phyloP scores from a whole-genome alignment of 2,329 filamentous ascomycete genomes.

The Xylaria digitata region DNA sequence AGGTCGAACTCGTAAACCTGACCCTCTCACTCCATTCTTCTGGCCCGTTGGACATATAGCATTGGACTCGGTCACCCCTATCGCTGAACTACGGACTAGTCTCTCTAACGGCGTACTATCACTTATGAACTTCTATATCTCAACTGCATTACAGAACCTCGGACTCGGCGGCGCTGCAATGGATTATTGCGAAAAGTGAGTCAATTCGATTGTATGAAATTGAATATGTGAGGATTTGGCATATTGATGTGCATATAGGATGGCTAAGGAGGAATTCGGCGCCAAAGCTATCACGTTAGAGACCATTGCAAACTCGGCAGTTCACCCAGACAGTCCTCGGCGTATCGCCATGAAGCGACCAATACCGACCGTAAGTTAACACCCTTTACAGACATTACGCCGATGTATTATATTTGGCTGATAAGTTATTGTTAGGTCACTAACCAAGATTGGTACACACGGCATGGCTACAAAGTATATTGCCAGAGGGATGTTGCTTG shows the following conservation, averaged over 20 bases:
- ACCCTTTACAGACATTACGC: not conserved
- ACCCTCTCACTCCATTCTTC: conserved; percentile 37
- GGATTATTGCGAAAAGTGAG: conserved; percentile 40
- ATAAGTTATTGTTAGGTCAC: conserved; percentile 35
- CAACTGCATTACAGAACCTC: conserved; percentile 39
- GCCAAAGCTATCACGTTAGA: conserved; percentile 43
- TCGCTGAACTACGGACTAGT: conserved; percentile 36
- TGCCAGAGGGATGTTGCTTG: conserved; percentile 32
- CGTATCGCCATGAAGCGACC: conserved; percentile 40
- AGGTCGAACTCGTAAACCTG: conserved; percentile 37
- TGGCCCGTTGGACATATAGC: conserved; percentile 51
- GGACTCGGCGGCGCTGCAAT: conserved; percentile 44
- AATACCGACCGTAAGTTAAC: conserved; percentile 33
- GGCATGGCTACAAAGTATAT: conserved; percentile 43
- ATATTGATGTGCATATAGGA: conserved; percentile 28
- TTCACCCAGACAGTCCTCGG: conserved; percentile 36
- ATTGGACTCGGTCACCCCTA: conserved; percentile 41
- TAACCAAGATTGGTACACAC: conserved; percentile 45
- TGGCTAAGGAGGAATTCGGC: conserved; percentile 41
- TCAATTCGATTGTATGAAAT: not conserved
- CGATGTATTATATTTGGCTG: conserved; percentile 3
- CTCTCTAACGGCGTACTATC: conserved; percentile 41
- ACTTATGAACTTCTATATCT: conserved; percentile 46
- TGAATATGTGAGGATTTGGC: not conserved
- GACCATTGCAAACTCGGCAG: conserved; percentile 43